Percentiles rank a stretch among this genome's conserved stretches.
phyloP scores from a whole-genome alignment of 768 basidiomycete genomes.

The Panellus pusillus region DNA sequence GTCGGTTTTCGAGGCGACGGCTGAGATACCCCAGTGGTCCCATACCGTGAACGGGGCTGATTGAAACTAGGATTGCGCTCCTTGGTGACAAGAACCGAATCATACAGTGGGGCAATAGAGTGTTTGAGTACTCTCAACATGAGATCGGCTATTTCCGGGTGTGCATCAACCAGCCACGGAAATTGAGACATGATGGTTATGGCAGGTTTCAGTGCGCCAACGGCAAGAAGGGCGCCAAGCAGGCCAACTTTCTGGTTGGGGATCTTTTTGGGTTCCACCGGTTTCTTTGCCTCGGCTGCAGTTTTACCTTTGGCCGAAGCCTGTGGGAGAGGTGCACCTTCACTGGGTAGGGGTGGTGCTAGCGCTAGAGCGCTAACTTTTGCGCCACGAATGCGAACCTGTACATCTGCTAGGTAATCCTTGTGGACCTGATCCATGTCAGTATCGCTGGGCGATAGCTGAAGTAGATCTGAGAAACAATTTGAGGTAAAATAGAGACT shows the following conservation, averaged over 20 bases:
- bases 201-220: conserved; percentile 82
- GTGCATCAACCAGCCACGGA: conserved; percentile 81
- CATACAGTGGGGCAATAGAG: conserved; percentile 72
- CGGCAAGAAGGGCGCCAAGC: conserved; percentile 73
- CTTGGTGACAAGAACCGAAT: conserved; percentile 49
- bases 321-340: conserved; percentile 64
- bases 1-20: conserved; percentile 59
- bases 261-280: conserved; percentile 37
- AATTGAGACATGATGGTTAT: conserved; percentile 78
- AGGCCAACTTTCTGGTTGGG: conserved; percentile 81
- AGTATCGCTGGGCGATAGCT: conserved; percentile 76
- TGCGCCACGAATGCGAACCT: conserved; percentile 64
- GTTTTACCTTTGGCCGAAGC: conserved; percentile 38
- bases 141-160: conserved; percentile 84
- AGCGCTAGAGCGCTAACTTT: conserved; percentile 78
- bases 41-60: conserved; percentile 64
- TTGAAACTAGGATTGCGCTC: conserved; percentile 63
- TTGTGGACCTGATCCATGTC: conserved; percentile 70
- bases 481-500: neutral
- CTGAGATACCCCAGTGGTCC: conserved; percentile 51
- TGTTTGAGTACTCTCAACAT: conserved; percentile 73
- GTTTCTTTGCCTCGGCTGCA: conserved; percentile 34
- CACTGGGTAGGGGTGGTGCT: conserved; percentile 76
- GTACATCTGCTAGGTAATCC: conserved; percentile 64
- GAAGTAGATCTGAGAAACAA: conserved; percentile 12